Evolutionary conservation across 2,329 filamentous ascomycete genomes (phyloP), one percentile per base, ranked within the genome.

Genomic region (Phialocephala sp.): DNA sequence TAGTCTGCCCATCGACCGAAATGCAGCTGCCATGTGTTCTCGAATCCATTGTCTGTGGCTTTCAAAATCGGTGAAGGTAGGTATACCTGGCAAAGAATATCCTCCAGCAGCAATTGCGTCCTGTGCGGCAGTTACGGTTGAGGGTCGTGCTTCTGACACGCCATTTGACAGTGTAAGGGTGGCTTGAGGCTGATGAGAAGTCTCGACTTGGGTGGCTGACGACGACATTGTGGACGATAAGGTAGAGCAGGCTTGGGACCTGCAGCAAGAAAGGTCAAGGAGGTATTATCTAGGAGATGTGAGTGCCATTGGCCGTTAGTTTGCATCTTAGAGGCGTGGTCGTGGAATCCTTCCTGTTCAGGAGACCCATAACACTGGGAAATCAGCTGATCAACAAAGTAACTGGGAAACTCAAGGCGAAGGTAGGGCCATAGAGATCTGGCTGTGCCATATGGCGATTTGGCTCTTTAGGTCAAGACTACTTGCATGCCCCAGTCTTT

Each of bases 401-500:
- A n/a, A n/a, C n/a, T n/a, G n/a, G n/a, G n/a, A n/a, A n/a, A n/a
- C n/a, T n/a, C n/a, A n/a, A n/a, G n/a, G n/a, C n/a, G n/a, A n/a
- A n/a, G n/a, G n/a, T n/a, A n/a, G n/a, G n/a, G n/a, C n/a, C n/a
- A n/a, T n/a, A n/a, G n/a, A n/a, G n/a, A n/a, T n/a, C n/a, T n/a
- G n/a, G n/a, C n/a, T n/a, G n/a, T n/a, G n/a, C n/a, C n/a, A n/a
- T n/a, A n/a, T n/a, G n/a, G n/a, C n/a, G n/a, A n/a, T 14, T 47
- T 18, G n/a, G 11, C 14, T 47, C 43, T 11, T 65, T 47, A 68
- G 22, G 66, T 68, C 60, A 68, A 57, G 11, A 68, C 66, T 24
- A 68, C 35, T 54, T 64, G 50, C 52, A 63, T 47, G 12, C 59
- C 66, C 63, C 66, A 68, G 37, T 68, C 66, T 43, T 60, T 58